Conservation (phyloP, 352 stramenopile species). For the Thalassiosira ordinaria region DNA sequence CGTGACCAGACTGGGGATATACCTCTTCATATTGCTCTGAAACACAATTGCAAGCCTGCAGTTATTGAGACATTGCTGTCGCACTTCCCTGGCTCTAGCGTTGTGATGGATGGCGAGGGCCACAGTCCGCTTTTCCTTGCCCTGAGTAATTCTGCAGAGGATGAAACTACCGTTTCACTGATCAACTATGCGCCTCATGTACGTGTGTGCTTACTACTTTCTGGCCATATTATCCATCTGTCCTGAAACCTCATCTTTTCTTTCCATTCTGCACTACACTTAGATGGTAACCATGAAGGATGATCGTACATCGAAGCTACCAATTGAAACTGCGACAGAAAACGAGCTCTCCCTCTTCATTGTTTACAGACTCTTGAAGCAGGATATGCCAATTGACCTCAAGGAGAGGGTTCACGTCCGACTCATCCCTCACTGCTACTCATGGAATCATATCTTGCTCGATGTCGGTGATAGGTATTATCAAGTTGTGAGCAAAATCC, state of each 20-base stretch:
- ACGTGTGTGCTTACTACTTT: conserved; percentile 15
- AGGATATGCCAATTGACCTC: conserved; percentile 83
- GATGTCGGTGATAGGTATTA: conserved; percentile 82
- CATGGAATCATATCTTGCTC: conserved; percentile 85
- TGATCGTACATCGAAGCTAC: conserved; percentile 73
- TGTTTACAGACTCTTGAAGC: conserved; percentile 83
- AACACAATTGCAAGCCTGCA: conserved; percentile 72
- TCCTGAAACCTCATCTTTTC: conserved; percentile 21
- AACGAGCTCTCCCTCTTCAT: conserved; percentile 85
- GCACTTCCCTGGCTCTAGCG: conserved; percentile 77
- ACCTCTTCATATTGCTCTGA: conserved; percentile 72
- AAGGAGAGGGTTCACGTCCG: conserved; percentile 82
- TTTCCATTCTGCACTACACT: conserved; percentile 6
- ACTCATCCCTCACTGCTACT: conserved; percentile 82
- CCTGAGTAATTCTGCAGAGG: conserved; percentile 76
- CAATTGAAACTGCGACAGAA: conserved; percentile 85
- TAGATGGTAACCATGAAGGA: conserved; percentile 74
- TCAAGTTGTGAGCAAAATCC: conserved; percentile 84
- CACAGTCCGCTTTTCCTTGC: conserved; percentile 79
- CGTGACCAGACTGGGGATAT: conserved; percentile 56
- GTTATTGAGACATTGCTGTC: conserved; percentile 77
- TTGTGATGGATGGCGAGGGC: conserved; percentile 77
- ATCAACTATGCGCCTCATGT: conserved; percentile 81
- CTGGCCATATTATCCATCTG: not conserved
- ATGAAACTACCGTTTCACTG: conserved; percentile 80